phyloP scores from a whole-genome alignment of 805 yeast species.

The Suhomyces emberorum region DNA sequence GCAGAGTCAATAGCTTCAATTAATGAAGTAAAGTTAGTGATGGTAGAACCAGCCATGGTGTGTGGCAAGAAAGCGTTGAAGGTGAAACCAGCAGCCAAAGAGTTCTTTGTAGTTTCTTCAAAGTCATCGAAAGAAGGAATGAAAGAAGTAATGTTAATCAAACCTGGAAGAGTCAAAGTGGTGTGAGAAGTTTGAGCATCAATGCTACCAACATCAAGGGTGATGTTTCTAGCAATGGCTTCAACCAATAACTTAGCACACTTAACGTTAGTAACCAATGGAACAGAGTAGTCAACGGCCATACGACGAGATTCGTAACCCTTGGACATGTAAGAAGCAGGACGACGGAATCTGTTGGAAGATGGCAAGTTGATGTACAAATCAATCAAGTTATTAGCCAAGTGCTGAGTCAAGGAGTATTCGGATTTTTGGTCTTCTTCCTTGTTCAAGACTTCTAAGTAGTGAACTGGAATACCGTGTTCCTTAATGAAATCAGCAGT shows the following conservation, averaged over 20 bases:
- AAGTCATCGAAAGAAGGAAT: conserved; percentile 70
- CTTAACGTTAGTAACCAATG: conserved; percentile 95
- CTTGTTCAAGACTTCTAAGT: conserved; percentile 79
- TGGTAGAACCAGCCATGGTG: conserved; percentile 56
- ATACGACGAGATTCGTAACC: conserved; percentile 98
- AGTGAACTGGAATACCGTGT: conserved; percentile 91
- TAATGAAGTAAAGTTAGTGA: conserved; percentile 64
- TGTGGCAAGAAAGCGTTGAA: conserved; percentile 78
- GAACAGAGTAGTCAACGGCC: conserved; percentile 99
- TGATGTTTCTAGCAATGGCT: conserved; percentile 74
- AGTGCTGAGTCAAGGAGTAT: conserved; percentile 92
- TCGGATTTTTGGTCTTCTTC: conserved; percentile 82
- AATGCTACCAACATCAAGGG: conserved; percentile 66
- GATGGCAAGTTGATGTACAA: conserved; percentile 96
- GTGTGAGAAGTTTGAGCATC: conserved; percentile 91
- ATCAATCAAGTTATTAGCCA: conserved; percentile 95
- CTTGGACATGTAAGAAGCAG: conserved; percentile 95
- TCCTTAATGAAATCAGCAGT: conserved; percentile 98
- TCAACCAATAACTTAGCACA: conserved; percentile 94
- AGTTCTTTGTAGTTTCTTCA: conserved; percentile 63
- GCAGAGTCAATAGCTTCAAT: conserved; percentile 58
- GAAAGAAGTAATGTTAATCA: conserved; percentile 76
- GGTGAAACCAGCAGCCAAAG: conserved; percentile 85
- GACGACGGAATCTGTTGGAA: conserved; percentile 95
- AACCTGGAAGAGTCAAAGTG: conserved; percentile 80